A percentile compares a stretch with the other conserved stretches of the same genome.
phyloP scores from a whole-genome alignment of 768 basidiomycete species.

The Boletellus ananas region DNA sequence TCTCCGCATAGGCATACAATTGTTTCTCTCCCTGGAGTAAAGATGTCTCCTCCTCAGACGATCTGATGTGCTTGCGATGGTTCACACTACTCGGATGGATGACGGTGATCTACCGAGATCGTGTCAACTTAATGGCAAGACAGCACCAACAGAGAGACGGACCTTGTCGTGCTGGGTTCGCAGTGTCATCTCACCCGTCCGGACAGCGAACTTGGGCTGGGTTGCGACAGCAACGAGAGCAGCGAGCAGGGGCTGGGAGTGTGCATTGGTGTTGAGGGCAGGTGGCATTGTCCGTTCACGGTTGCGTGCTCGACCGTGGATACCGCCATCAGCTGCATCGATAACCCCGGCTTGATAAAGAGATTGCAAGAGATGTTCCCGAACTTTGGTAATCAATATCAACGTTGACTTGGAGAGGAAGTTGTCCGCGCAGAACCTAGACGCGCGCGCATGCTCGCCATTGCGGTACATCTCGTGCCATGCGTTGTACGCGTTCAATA shows the following conservation, averaged over 20 bases:
- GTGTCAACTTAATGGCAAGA: constrained; percentile 12
- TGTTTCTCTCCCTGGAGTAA: constrained; percentile 53
- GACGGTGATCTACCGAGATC: constrained; percentile 51
- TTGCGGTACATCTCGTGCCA: constrained; percentile 73
- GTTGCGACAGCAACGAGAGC: constrained; percentile 81
- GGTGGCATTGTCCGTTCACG: constrained; percentile 50
- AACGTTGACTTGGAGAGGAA: constrained; percentile 87
- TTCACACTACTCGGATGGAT: constrained; percentile 91
- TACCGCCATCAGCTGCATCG: constrained; percentile 71
- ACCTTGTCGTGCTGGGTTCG: constrained; percentile 87
- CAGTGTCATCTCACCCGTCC: constrained; percentile 60
- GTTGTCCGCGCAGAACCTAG: constrained; percentile 77
- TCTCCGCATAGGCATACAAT: constrained; percentile 79
- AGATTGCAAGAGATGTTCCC: constrained; percentile 69
- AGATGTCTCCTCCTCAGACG: constrained; percentile 17
- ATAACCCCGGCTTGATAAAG: constrained; percentile 80
- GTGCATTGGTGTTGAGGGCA: constrained; percentile 67
- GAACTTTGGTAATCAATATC: constrained; percentile 75
- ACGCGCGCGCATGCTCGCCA: constrained; percentile 63
- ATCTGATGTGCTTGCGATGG: constrained; percentile 48
- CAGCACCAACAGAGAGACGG: constrained; percentile 11
- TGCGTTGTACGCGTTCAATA: constrained; percentile 72
- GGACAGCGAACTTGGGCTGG: constrained; percentile 88
- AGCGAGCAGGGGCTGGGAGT: constrained; percentile 72
- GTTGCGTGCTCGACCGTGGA: constrained; percentile 27